A percentile compares a stretch with the other conserved stretches of the same genome.
These are phyloP conservation scores for Ascochyta koolunga DNA, from an alignment of 2,329 filamentous ascomycete genomes.

Conservation along the genomic window DNA sequence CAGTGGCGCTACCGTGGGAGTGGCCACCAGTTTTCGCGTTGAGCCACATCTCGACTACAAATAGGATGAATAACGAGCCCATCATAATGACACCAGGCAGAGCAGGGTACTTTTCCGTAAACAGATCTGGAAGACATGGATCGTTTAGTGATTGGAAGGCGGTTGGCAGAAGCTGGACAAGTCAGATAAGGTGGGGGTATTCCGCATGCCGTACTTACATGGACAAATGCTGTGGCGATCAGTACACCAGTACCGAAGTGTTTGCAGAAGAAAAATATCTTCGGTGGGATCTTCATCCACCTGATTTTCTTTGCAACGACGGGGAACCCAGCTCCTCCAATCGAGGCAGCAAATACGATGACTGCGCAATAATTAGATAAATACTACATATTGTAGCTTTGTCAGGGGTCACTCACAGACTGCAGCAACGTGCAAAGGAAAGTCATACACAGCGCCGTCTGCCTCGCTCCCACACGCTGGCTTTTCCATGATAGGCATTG, in stretches of 20 bases:
- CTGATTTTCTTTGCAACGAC: constrained; percentile 57
- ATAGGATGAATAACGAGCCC: constrained; percentile 65
- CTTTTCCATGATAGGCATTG: constrained; percentile 40
- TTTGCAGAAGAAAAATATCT: constrained; percentile 67
- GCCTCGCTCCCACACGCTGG: constrained; percentile 42
- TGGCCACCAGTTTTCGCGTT: constrained; percentile 65
- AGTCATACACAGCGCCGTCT: constrained; percentile 40
- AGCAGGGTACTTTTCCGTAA: constrained; percentile 65
- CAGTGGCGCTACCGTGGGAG: constrained; percentile 63
- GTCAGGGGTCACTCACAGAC: constrained; percentile 40
- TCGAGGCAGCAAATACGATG: constrained; percentile 48
- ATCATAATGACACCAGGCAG: constrained; percentile 71
- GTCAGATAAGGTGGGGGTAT: constrained; percentile 8
- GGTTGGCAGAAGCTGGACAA: constrained; percentile 59
- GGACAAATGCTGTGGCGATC: constrained; percentile 86
- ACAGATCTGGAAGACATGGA: constrained; percentile 63
- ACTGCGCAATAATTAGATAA: constrained; percentile 33
- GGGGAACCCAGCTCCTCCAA: constrained; percentile 46
- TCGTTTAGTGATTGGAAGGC: constrained; percentile 59
- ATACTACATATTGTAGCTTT: no score
- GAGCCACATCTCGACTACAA: constrained; percentile 67
- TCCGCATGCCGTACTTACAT: constrained; percentile 48
- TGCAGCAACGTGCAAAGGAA: constrained; percentile 47
- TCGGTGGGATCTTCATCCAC: constrained; percentile 63
- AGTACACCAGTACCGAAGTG: constrained; percentile 76